phyloP scores from a whole-genome alignment of 176 grass and related monocot genomes.

The Oryza rufipogon region DNA sequence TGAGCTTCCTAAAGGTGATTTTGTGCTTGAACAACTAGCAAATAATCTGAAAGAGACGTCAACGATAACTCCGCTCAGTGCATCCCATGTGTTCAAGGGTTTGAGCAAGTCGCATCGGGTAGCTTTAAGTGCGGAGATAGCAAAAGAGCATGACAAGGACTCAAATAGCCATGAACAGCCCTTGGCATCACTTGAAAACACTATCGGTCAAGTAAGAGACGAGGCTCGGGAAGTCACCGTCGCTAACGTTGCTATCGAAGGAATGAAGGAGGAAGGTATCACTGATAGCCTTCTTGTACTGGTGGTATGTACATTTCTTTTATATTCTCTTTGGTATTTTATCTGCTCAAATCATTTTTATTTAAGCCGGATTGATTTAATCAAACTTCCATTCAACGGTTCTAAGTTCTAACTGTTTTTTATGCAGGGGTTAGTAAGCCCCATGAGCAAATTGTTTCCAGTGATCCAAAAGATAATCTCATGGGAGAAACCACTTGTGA shows the following conservation, averaged over 20 bases:
- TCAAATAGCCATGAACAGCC: conserved; percentile 41
- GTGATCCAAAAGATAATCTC: conserved; percentile 57
- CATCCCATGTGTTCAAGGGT: conserved; percentile 73
- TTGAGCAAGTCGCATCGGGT: conserved; percentile 48
- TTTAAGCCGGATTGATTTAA: not conserved
- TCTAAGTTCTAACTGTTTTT: not conserved
- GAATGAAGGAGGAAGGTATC: conserved; percentile 81
- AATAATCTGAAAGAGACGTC: conserved; percentile 69
- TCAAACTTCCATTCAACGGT: not conserved
- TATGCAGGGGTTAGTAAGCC: conserved; percentile 66
- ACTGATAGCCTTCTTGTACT: conserved; percentile 76
- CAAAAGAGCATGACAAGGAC: conserved; percentile 45
- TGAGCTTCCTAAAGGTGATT: conserved; percentile 82
- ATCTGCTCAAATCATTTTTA: not conserved
- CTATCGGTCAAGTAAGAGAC: conserved; percentile 71
- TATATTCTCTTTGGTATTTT: not conserved
- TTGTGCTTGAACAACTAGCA: conserved; percentile 78
- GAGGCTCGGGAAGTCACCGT: conserved; percentile 68
- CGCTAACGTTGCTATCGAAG: conserved; percentile 64
- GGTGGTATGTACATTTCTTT: conserved; percentile 51
- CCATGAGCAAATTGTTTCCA: conserved; percentile 48
- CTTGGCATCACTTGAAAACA: conserved; percentile 53
- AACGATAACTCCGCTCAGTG: conserved; percentile 61
- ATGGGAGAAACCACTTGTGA: conserved; percentile 62
- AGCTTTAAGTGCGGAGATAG: conserved; percentile 41